Percentiles rank a stretch among this genome's conserved stretches.
Conservation (phyloP, 2,329 filamentous ascomycete genomes). For the Ophiocordyceps camponoti-leonardi region DNA sequence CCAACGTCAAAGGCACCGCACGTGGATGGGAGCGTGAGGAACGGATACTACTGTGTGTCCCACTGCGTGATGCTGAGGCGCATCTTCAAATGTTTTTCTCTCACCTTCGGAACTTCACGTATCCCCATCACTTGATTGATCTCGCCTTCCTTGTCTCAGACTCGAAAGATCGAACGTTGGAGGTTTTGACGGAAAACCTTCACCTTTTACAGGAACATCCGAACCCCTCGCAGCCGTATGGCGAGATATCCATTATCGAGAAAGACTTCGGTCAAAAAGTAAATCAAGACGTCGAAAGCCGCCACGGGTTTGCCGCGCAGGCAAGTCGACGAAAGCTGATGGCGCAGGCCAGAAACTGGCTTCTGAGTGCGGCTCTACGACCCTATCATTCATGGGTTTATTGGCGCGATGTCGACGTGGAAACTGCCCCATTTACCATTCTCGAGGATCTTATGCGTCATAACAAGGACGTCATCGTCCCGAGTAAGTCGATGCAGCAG, state of each 20-base stretch:
- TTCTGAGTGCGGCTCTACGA: constrained; percentile 78
- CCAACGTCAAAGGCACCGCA: constrained; percentile 77
- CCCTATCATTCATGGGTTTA: constrained; percentile 99
- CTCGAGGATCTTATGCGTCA: constrained; percentile 96
- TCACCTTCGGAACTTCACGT: constrained; percentile 92
- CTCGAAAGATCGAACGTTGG: constrained; percentile 80
- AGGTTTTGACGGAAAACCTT: constrained; percentile 57
- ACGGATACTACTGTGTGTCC: constrained; percentile 85
- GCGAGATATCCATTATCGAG: constrained; percentile 93
- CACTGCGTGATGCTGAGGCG: constrained; percentile 77
- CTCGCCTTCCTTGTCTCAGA: constrained; percentile 94
- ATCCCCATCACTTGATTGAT: constrained; percentile 91
- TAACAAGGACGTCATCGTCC: constrained; percentile 96
- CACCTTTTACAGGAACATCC: constrained; percentile 64
- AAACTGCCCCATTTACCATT: constrained; percentile 93
- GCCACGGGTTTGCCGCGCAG: constrained; percentile 93
- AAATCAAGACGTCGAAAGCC: constrained; percentile 91
- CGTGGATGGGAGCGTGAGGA: constrained; percentile 94
- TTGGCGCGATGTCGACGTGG: constrained; percentile 96
- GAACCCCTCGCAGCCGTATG: constrained; percentile 69
- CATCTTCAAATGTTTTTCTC: constrained; percentile 97
- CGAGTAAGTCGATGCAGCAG: constrained; percentile 48
- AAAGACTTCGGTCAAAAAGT: constrained; percentile 99
- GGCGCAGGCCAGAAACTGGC: constrained; percentile 95
- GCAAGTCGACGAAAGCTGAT: constrained; percentile 88